Conservation (phyloP, 1,139 yeast species). For the Hansenula lynferdii region DNA sequence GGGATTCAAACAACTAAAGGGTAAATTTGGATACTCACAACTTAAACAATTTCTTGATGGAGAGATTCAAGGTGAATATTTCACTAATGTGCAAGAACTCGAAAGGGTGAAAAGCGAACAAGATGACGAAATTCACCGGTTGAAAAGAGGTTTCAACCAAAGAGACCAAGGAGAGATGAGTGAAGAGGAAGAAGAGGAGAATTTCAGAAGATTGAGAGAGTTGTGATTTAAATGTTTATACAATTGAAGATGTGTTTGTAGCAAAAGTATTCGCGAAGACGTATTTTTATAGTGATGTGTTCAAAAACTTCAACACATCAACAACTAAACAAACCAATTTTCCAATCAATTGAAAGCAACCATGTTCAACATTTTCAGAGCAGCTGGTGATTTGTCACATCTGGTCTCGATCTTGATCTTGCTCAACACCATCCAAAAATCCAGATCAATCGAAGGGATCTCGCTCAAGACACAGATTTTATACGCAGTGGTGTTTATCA, state of each 20-base stretch:
- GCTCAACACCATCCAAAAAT: constrained; percentile 60
- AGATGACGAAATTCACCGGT: not conserved
- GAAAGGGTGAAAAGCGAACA: not conserved
- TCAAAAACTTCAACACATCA: not conserved
- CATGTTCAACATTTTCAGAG: constrained; percentile 44
- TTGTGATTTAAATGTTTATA: too few species aligned
- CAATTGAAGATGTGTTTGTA: too few species aligned
- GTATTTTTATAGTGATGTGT: not conserved
- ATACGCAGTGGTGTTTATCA: constrained; percentile 70
- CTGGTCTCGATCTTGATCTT: constrained; percentile 74
- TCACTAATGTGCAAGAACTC: too few species aligned
- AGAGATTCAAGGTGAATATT: too few species aligned
- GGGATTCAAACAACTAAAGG: too few species aligned
- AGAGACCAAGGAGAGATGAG: too few species aligned
- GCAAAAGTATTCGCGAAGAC: not conserved
- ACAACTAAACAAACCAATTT: too few species aligned
- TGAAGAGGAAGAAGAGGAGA: constrained; percentile 1
- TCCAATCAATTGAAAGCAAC: too few species aligned
- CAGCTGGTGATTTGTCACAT: constrained; percentile 73
- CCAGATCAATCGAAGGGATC: constrained; percentile 74
- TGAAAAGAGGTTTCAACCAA: constrained; percentile 1
- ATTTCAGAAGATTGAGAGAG: constrained; percentile 1
- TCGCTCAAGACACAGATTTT: constrained; percentile 85
- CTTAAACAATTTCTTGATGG: not conserved
- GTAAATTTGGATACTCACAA: too few species aligned